These are phyloP conservation scores for Trifolium fragiferum DNA, from an alignment of 306 rosid species.

Conservation along the genomic window DNA sequence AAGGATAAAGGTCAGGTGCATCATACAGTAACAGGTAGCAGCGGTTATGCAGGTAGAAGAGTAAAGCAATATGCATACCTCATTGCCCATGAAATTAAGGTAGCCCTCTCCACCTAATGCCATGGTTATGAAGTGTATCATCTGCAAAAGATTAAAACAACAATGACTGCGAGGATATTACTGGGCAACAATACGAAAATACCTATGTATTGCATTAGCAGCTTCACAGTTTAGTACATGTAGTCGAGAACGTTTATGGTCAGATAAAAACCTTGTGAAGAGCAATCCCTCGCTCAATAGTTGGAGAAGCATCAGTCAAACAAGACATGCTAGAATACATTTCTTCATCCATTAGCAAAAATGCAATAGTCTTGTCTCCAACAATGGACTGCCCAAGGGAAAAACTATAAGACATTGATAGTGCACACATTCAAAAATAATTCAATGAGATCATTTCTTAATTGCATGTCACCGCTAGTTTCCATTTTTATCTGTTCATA, in stretches of 20 bases:
- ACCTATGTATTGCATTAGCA: constrained; percentile 10
- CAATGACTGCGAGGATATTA: constrained; percentile 38
- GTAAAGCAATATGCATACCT: constrained; percentile 60
- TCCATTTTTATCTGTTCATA: constrained; percentile 35
- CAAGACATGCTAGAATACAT: constrained; percentile 97
- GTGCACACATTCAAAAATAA: constrained; percentile 19
- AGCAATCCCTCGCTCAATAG: constrained; percentile 86
- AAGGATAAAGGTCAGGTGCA: constrained; percentile 27
- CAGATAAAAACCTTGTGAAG: constrained; percentile 80
- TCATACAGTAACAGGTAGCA: constrained; percentile 20
- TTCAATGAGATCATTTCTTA: constrained; percentile 24
- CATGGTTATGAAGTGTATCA: constrained; percentile 95
- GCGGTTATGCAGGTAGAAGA: constrained; percentile 36
- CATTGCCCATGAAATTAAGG: constrained; percentile 98
- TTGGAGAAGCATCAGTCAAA: constrained; percentile 72
- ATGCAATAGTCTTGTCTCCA: constrained; percentile 91
- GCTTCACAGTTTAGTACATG: constrained; percentile 21
- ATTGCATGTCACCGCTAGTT: constrained; percentile 17
- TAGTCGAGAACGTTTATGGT: constrained; percentile 23
- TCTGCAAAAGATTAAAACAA: constrained; percentile 57
- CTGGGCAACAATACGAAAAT: constrained; percentile 7
- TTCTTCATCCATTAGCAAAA: constrained; percentile 82
- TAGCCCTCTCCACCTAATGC: constrained; percentile 98
- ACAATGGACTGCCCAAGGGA: constrained; percentile 77
- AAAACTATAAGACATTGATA: constrained; percentile 18